phyloP scores from a whole-genome alignment of 768 basidiomycete species.

The Lactifluus volemus region DNA sequence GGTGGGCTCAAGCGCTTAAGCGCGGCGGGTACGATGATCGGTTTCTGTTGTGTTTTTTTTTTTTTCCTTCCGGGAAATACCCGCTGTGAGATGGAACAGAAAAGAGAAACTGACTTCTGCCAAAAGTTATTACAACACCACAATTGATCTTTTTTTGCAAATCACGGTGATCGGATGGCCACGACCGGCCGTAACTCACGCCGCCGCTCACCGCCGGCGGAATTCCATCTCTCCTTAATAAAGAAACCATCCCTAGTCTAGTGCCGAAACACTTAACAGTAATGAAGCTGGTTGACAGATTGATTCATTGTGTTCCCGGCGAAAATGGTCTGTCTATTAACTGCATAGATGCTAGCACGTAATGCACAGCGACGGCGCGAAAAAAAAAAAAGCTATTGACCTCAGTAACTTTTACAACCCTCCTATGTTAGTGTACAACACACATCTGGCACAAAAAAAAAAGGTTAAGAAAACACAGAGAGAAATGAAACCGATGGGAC shows the following conservation, averaged over 20 bases:
- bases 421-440: constrained; percentile 19
- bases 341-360: constrained; percentile 18
- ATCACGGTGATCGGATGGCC: not conserved
- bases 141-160: not conserved
- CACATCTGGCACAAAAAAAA: constrained; percentile 3
- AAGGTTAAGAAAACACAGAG: constrained; percentile 1
- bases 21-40: not conserved
- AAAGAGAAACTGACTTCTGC: not conserved
- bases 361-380: constrained; percentile 1
- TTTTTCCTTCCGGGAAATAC: too few relatives aligned
- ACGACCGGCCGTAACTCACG: not conserved
- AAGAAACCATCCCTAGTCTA: too few relatives aligned
- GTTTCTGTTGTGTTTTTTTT: too few relatives aligned
- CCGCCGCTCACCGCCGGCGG: not conserved
- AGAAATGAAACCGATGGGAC: constrained; percentile 1
- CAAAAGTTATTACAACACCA: too few relatives aligned
- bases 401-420: constrained; percentile 15
- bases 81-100: too few relatives aligned
- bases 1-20: too few relatives aligned
- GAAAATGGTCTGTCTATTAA: constrained; percentile 8
- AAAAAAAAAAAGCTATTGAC: constrained; percentile 3
- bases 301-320: not conserved
- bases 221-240: not conserved
- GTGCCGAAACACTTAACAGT: not conserved
- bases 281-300: not conserved